phyloP scores from a whole-genome alignment of 495 filamentous ascomycete species.

The Evansstolkia leycettana region DNA sequence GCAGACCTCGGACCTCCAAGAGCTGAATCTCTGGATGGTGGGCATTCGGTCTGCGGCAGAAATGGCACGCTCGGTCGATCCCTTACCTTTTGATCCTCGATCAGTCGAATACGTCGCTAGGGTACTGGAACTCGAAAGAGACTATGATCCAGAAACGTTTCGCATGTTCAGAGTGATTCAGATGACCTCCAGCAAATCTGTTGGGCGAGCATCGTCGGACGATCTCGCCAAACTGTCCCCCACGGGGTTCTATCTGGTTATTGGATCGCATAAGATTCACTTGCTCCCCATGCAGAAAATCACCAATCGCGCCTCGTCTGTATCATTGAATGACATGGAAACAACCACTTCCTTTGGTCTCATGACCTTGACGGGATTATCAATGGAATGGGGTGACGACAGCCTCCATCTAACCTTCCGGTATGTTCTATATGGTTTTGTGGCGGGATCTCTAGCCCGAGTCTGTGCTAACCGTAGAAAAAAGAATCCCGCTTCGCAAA shows the following conservation, averaged over 20 bases:
- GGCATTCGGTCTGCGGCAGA: constrained; percentile 51
- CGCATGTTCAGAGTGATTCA: constrained; percentile 79
- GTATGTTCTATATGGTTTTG: constrained; percentile 25
- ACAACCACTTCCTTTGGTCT: constrained; percentile 53
- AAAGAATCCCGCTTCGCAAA: constrained; percentile 51
- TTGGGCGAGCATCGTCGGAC: constrained; percentile 57
- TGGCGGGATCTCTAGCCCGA: too few species aligned
- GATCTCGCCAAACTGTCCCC: constrained; percentile 62
- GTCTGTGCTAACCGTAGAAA: too few species aligned
- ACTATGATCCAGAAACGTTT: constrained; percentile 58
- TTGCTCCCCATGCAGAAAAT: constrained; percentile 60
- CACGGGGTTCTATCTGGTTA: constrained; percentile 69
- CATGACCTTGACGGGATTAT: constrained; percentile 57
- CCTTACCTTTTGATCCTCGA: constrained; percentile 43
- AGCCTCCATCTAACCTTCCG: constrained; percentile 77
- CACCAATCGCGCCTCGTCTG: constrained; percentile 40
- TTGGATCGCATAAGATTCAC: constrained; percentile 75
- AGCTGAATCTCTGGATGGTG: constrained; percentile 64
- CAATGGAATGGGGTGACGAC: constrained; percentile 64
- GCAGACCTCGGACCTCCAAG: constrained; percentile 59
- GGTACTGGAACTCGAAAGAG: constrained; percentile 53
- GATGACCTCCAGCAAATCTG: constrained; percentile 46
- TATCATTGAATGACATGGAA: constrained; percentile 37
- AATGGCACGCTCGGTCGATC: constrained; percentile 38
- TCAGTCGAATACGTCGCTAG: constrained; percentile 52